phyloP scores from a whole-genome alignment of 495 filamentous ascomycete species.

The Penicillium longicatenatum region DNA sequence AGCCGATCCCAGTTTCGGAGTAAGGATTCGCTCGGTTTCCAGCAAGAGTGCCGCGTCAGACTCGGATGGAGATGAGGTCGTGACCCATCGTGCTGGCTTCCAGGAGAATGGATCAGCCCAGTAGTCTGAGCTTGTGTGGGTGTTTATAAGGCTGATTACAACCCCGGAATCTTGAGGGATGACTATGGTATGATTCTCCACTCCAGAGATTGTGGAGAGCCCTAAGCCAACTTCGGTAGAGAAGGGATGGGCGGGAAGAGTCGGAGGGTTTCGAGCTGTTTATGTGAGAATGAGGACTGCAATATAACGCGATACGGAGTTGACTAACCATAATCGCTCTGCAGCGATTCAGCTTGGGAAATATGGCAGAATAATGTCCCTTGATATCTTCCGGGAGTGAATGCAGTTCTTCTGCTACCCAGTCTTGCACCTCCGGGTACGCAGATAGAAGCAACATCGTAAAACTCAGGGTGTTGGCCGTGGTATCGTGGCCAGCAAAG shows the following conservation, averaged over 20 bases:
- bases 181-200: conserved; percentile 19
- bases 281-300: not conserved
- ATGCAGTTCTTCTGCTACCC: conserved; percentile 39
- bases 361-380: conserved; percentile 9
- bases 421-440: conserved; percentile 41
- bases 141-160: conserved; percentile 40
- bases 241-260: conserved; percentile 48
- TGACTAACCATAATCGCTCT: conserved; percentile 13
- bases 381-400: not conserved
- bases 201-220: conserved; percentile 26
- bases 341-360: conserved; percentile 8
- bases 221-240: conserved; percentile 39
- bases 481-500: conserved; percentile 53
- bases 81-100: conserved; percentile 49
- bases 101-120: conserved; percentile 50
- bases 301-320: not conserved
- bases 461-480: conserved; percentile 44
- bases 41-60: too few relatives aligned
- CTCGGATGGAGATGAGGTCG: not conserved
- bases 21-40: too few relatives aligned
- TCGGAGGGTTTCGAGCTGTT: conserved; percentile 53
- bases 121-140: conserved; percentile 18
- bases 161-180: conserved; percentile 31
- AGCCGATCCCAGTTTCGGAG: too few relatives aligned
- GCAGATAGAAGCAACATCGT: conserved; percentile 40